Evolutionary conservation across 768 basidiomycete species (phyloP).

Genomic region (Naematelia encephala): DNA sequence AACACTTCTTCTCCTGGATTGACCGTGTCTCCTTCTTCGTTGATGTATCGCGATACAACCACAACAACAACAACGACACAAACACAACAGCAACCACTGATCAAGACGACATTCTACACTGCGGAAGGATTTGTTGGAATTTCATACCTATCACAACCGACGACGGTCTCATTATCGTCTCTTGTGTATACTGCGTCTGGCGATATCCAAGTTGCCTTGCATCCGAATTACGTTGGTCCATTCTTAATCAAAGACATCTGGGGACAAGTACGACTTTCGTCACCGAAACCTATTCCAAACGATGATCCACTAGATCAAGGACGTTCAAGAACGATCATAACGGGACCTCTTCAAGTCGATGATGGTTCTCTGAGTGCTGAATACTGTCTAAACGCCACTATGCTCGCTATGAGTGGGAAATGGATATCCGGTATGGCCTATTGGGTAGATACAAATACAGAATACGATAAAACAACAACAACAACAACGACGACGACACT

Average conservation of each 20-base stretch:
- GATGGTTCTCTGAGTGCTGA: constrained; percentile 8
- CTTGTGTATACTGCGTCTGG: constrained; percentile 32
- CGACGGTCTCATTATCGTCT: constrained; percentile 27
- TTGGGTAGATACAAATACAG: constrained; percentile 13
- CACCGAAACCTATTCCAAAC: constrained; percentile 10
- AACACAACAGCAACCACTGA: background rate
- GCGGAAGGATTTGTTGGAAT: constrained; percentile 35
- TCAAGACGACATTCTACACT: constrained; percentile 39
- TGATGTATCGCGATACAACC: background rate
- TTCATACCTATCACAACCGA: constrained; percentile 37
- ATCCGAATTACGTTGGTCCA: constrained; percentile 44
- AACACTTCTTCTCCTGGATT: constrained; percentile 2
- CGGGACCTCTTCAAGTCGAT: constrained; percentile 20
- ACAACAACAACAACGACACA: constrained; percentile 15
- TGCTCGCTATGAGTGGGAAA: constrained; percentile 8
- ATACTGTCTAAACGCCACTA: constrained; percentile 20
- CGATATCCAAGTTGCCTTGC: constrained; percentile 30
- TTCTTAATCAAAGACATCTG: constrained; percentile 34
- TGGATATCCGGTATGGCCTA: constrained; percentile 20
- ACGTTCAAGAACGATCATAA: constrained; percentile 20
- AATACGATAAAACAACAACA: background rate
- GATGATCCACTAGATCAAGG: constrained; percentile 28
- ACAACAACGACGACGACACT: constrained; percentile 3
- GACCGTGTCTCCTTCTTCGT: background rate
- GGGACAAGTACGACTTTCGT: constrained; percentile 29